Evolutionary conservation across 1,139 yeast species (phyloP).

Genomic region (Sugiyamaella sp.): DNA sequence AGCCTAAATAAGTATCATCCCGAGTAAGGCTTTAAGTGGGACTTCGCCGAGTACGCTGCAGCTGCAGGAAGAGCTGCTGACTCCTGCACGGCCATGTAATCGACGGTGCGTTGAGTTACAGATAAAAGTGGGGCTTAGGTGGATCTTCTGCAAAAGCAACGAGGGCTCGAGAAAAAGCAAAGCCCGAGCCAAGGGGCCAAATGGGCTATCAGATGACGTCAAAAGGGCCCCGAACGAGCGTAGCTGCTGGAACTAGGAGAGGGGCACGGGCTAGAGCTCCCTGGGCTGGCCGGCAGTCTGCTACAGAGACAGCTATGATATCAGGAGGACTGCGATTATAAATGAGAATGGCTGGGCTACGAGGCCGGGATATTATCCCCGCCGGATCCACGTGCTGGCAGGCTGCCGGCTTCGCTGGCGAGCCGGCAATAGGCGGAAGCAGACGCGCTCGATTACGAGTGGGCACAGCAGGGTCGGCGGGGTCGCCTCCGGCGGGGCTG

Average conservation of each 20-base stretch:
- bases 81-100: not conserved
- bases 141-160: not conserved
- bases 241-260: not conserved
- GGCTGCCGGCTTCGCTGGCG: no score
- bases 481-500: not conserved
- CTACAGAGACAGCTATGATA: no score
- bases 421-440: no score
- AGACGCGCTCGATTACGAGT: no score
- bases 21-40: not conserved
- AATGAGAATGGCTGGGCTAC: no score
- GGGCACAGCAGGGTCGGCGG: no score
- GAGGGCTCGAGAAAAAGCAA: not conserved
- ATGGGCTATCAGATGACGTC: not conserved
- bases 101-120: conserved; percentile 1
- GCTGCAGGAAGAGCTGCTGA: not conserved
- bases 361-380: no score
- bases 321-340: no score
- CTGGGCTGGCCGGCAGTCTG: no score
- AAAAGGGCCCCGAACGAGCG: not conserved
- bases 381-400: no score
- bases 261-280: no score
- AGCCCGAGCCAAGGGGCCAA: conserved; percentile 2
- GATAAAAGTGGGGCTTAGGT: conserved; percentile 4
- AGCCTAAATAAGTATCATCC: not conserved
- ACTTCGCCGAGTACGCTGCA: conserved; percentile 7